Conservation (phyloP, 768 basidiomycete genomes). For the Scleroderma citrinum region DNA sequence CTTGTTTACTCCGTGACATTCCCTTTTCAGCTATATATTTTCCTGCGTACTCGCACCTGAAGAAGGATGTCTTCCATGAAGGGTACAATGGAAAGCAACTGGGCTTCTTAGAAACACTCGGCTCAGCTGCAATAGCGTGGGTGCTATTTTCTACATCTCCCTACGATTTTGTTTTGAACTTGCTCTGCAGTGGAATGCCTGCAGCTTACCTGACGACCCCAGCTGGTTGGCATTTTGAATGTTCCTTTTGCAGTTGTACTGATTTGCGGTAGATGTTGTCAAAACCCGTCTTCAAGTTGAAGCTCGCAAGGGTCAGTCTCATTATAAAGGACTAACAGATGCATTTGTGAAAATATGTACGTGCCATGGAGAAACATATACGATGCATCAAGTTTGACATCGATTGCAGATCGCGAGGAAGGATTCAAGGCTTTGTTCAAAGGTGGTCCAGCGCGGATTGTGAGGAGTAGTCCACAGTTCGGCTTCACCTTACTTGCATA, state of each 20-base stretch:
- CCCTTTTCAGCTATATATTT: conserved; percentile 96
- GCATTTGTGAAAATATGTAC: conserved; percentile 87
- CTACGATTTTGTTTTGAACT: conserved; percentile 22
- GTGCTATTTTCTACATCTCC: conserved; percentile 28
- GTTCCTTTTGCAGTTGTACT: conserved; percentile 8
- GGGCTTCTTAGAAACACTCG: conserved; percentile 83
- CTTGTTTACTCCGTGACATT: conserved; percentile 91
- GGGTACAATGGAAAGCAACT: conserved; percentile 93
- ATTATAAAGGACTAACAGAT: conserved; percentile 86
- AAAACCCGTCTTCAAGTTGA: conserved; percentile 96
- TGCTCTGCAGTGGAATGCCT: conserved; percentile 80
- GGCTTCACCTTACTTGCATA: conserved; percentile 87
- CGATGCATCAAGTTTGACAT: conserved; percentile 11
- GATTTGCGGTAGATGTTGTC: conserved; percentile 68
- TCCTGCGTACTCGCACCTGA: conserved; percentile 81
- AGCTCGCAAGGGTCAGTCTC: conserved; percentile 82
- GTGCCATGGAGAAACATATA: conserved; percentile 24
- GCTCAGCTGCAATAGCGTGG: conserved; percentile 76
- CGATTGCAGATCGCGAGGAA: conserved; percentile 71
- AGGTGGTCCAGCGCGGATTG: conserved; percentile 81
- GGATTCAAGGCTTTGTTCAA: conserved; percentile 89
- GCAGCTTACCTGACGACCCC: conserved; percentile 92
- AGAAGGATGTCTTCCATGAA: conserved; percentile 92
- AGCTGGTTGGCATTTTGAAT: conserved; percentile 50
- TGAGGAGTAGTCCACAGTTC: conserved; percentile 90